Conservation (phyloP, 306 rosid genomes). For the Malus fusca region DNA sequence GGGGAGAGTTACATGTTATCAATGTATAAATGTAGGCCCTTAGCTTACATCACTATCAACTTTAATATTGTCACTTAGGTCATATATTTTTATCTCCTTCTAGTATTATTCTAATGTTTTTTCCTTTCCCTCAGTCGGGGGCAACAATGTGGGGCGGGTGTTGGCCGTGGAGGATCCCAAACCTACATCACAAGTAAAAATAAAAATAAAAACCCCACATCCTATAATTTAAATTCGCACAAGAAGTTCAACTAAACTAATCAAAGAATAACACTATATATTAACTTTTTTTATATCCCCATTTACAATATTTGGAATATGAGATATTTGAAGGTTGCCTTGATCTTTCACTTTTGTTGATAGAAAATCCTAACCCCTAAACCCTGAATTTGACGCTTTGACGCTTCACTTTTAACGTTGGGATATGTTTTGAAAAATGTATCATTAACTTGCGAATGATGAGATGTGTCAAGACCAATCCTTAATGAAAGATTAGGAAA, state of each 20-base stretch:
- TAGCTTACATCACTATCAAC: neutral
- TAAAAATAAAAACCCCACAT: too few species aligned
- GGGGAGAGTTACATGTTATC: neutral
- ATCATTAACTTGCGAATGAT: neutral
- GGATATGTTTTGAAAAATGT: neutral
- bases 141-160: neutral
- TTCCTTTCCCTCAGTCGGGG: neutral
- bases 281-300: neutral
- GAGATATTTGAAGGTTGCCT: neutral
- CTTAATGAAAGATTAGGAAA: neutral
- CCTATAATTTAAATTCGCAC: too few species aligned
- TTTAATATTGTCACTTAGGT: neutral
- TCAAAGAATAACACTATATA: neutral
- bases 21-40: neutral
- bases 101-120: neutral
- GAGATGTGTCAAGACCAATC: neutral
- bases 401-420: too few species aligned
- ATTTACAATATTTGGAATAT: neutral
- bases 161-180: too few species aligned
- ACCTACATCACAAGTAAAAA: too few species aligned
- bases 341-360: too few species aligned
- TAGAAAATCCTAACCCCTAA: too few species aligned
- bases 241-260: too few species aligned
- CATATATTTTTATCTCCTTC: neutral
- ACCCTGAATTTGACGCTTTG: neutral